Evolutionary conservation across 2,329 filamentous ascomycete species (phyloP), one percentile per base, ranked within the genome.

Genomic region (Calycina herbarum): DNA sequence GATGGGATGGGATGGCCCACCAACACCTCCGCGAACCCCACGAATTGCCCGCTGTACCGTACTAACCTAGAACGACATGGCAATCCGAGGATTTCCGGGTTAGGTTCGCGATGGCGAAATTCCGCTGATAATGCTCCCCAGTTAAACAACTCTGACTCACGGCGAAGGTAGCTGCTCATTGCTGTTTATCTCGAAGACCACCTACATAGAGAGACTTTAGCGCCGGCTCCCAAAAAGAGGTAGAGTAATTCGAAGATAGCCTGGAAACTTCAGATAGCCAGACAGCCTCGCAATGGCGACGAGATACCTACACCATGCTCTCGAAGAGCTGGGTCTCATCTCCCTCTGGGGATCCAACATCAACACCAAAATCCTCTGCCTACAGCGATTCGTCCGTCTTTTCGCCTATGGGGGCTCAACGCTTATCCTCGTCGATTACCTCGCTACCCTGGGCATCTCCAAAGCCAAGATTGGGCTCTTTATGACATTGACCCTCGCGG

Each of bases 401-500:
- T 85, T 87, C 67, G 88, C 86, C 5, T 90, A 89, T 71, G 87
- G 87, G 62, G 78, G 79, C 5, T 84, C 83, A 6, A 85, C 83
- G 0, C 80, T 88, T 3, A 81, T 88, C 64, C 80, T 88, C 5
- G 86, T 85, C 11, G 78, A 82, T 27, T 88, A 84, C 68, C 80
- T 89, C 7, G 78, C 79, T 15, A 79, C 77, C 1, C 78, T 88
- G 1, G 79, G 76, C 8, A 79, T 84, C 54, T 80, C 83, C 1
- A 80, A 86, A 65, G 78, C 81, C 0, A 77, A 77, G 38, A 85
- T 86, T 66, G 87, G 87, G 2, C 76, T 88, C 0, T 89, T 89
- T 77, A 89, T 89, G 86, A 88, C 86, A 0, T 73, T 89, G 68
- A 90, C 87, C 0, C 76, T 89, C 17, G 77, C 81, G 15, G 87